Evolutionary conservation across 2,329 filamentous ascomycete species (phyloP), one percentile per base, ranked within the genome.

Genomic region (Leptographium radiaticola): DNA sequence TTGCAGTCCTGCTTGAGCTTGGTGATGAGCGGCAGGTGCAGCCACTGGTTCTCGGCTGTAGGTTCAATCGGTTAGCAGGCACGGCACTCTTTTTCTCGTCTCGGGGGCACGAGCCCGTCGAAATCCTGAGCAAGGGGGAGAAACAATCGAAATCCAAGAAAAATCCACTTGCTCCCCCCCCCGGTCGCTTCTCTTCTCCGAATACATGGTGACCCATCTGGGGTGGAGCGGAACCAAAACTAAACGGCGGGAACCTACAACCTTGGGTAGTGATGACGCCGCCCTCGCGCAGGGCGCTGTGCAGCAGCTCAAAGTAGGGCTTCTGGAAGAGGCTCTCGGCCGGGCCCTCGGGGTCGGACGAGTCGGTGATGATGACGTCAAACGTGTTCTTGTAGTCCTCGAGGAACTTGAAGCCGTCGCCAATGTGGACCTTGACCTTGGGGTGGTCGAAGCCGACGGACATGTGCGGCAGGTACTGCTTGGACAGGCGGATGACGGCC

Each of bases 231-330:
- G 47, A 30, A 57, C 31, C 59, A 40, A 53, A 46, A 58, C 42
- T 56, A 34, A 46, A 51, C 25, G 25, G 25, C 25, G 57, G 83
- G 62, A 78, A 88, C 89, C 81, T 89, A 95, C 89, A 95, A 98
- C 93, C 93, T 96, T 98, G 93, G 69, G 93, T 98, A 74, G 89
- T 91, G 75, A 98, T 97, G 68, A 98, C 89, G 76, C 93, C 93
- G 73, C 90, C 91, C 66, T 95, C 89, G 62, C 87, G 84, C 64
- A 97, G 83, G 64, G 93, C 93, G 66, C 84, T 87, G 70, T 86
- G 79, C 59, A 98, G 81, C 62, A 98, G 84, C 79, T 96, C 79
- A 73, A 97, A 98, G 81, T 98, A 98, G 58, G 89, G 86, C 80
- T 96, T 96, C 81, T 97, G 82, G 86, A 98, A 98, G 61, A 98